These are phyloP conservation scores for Leucocoprinus birnbaumii DNA, from an alignment of 768 basidiomycete genomes.

Conservation along the genomic window DNA sequence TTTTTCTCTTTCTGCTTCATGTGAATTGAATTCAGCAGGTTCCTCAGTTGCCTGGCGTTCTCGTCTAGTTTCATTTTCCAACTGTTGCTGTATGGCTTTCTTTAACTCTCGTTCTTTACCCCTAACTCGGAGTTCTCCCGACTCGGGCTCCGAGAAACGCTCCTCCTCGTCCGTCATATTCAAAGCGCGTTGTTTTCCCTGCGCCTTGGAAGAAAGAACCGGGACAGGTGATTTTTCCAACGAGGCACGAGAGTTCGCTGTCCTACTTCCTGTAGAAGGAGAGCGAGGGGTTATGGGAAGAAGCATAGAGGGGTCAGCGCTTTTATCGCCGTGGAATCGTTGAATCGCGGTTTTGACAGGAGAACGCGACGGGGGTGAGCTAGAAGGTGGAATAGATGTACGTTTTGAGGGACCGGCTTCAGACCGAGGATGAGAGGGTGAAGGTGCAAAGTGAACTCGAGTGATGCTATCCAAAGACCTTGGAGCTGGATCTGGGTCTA, in stretches of 20 bases:
- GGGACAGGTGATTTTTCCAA: not conserved
- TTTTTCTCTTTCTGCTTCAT: conserved; percentile 35
- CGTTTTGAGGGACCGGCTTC: not conserved
- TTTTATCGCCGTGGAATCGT: conserved; percentile 44
- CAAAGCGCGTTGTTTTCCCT: conserved; percentile 44
- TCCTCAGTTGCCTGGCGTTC: conserved; percentile 27
- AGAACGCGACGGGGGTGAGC: conserved; percentile 18
- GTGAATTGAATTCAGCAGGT: conserved; percentile 20
- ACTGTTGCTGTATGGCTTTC: conserved; percentile 51
- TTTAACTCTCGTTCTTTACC: conserved; percentile 65
- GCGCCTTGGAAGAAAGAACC: conserved; percentile 21
- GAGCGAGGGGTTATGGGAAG: conserved; percentile 34
- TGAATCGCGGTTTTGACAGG: conserved; percentile 50
- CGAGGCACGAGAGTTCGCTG: not conserved
- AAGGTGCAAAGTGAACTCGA: not conserved
- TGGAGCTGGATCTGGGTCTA: conserved; percentile 41
- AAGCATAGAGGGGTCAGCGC: conserved; percentile 50
- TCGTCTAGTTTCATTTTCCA: conserved; percentile 36
- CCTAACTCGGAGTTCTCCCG: conserved; percentile 44
- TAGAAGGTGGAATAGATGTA: not conserved
- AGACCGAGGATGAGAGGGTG: not conserved
- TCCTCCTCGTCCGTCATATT: conserved; percentile 17
- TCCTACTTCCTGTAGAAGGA: conserved; percentile 30
- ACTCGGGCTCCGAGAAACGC: conserved; percentile 26
- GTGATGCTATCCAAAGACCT: not conserved